Evolutionary conservation across 108 stramenopile species (phyloP).

Genomic region (Bacterosira constricta): DNA sequence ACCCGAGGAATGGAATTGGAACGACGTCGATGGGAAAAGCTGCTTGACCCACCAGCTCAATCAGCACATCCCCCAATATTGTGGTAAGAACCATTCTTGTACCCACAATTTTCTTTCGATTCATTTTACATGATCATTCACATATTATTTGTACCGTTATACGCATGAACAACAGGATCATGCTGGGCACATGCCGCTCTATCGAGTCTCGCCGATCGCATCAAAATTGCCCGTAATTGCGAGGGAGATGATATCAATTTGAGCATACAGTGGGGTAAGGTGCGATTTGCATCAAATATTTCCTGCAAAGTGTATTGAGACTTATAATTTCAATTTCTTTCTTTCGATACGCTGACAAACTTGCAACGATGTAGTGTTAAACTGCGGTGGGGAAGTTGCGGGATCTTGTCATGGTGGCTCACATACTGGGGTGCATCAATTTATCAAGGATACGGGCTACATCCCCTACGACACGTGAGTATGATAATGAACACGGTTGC

Average conservation of each 20-base stretch:
- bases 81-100: constrained; percentile 19
- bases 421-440: constrained; percentile 60
- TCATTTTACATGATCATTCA: background rate
- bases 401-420: constrained; percentile 91
- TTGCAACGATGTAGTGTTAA: too few relatives aligned
- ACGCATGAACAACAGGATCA: constrained; percentile 24
- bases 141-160: background rate
- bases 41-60: constrained; percentile 84
- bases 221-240: constrained; percentile 83
- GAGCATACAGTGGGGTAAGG: constrained; percentile 32
- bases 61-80: constrained; percentile 88
- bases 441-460: constrained; percentile 69
- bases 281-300: constrained; percentile 11
- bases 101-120: background rate
- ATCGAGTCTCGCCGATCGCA: constrained; percentile 84
- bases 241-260: constrained; percentile 68
- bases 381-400: constrained; percentile 76
- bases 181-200: constrained; percentile 95
- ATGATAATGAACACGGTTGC: background rate
- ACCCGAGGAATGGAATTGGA: constrained; percentile 83
- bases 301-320: constrained; percentile 22
- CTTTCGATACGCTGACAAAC: too few relatives aligned
- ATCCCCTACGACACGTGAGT: constrained; percentile 51
- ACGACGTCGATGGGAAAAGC: constrained; percentile 68
- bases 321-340: too few relatives aligned